Conservation (phyloP, 768 basidiomycete species). For the Naganishia onofrii region DNA sequence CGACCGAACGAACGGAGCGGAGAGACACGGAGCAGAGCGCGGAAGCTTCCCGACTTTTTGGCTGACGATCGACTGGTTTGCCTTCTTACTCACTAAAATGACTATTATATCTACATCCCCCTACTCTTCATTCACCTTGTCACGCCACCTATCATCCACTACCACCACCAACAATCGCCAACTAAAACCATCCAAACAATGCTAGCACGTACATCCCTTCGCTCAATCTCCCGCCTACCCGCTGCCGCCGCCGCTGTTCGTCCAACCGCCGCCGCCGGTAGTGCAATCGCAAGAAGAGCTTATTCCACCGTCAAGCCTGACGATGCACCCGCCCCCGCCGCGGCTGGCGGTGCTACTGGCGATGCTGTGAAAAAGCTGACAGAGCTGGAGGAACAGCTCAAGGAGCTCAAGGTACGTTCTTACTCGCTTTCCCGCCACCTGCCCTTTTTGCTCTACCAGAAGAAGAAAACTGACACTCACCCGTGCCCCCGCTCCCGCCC, state of each 20-base stretch:
- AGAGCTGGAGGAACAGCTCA: constrained; percentile 45
- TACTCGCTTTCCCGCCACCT: neutral
- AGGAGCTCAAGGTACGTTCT: constrained; percentile 69
- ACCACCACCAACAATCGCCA: neutral
- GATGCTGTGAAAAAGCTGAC: constrained; percentile 41
- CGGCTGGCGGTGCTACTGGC: constrained; percentile 32
- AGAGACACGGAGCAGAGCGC: neutral
- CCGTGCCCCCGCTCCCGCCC: neutral
- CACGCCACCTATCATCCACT: neutral
- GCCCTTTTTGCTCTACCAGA: neutral
- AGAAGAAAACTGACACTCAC: constrained; percentile 29
- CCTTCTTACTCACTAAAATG: neutral
- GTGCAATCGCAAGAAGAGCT: neutral
- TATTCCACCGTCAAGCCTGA: constrained; percentile 27
- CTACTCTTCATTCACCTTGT: no score
- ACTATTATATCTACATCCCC: neutral
- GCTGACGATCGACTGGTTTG: neutral
- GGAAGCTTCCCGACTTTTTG: neutral
- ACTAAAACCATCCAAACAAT: neutral
- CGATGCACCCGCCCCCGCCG: constrained; percentile 34
- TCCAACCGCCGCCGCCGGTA: neutral
- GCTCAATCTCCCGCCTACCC: neutral
- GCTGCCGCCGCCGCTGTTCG: neutral
- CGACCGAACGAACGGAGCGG: no score
- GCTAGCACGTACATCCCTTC: constrained; percentile 18